These are phyloP conservation scores for Epichloe sylvatica DNA, from an alignment of 2,329 filamentous ascomycete species.

Conservation along the genomic window DNA sequence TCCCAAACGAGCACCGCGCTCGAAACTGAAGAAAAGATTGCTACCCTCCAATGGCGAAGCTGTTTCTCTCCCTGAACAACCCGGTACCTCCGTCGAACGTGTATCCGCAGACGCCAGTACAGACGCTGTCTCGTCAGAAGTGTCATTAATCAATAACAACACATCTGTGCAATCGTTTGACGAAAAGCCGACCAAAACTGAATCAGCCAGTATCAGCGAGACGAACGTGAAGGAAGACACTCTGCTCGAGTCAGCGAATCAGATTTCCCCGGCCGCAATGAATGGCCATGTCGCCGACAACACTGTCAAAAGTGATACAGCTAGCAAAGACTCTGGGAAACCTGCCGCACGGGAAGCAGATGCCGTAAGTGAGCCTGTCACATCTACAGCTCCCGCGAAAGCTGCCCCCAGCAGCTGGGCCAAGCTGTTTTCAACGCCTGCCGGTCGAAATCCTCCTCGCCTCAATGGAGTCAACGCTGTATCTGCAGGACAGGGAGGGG, in stretches of 20 bases:
- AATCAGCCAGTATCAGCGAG: not conserved
- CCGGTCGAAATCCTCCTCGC: conserved; percentile 9
- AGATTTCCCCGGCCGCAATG: not conserved
- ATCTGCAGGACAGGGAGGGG: conserved; percentile 14
- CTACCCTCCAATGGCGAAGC: conserved; percentile 22
- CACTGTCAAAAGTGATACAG: conserved; percentile 3
- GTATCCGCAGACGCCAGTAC: not conserved
- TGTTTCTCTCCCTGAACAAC: conserved; percentile 30
- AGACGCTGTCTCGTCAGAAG: not conserved
- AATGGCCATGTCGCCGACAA: not conserved
- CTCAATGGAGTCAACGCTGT: conserved; percentile 15
- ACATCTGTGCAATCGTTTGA: not conserved
- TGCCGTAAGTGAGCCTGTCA: conserved; percentile 6
- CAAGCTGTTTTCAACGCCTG: conserved; percentile 24
- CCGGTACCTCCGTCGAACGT: conserved; percentile 18
- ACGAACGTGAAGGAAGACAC: not conserved
- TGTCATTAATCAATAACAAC: conserved; percentile 2
- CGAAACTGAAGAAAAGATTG: conserved; percentile 29
- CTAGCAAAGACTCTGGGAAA: conserved; percentile 14
- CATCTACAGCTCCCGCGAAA: conserved; percentile 13
- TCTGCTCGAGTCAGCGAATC: not conserved
- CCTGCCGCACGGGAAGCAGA: conserved; percentile 9
- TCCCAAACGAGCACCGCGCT: conserved; percentile 25
- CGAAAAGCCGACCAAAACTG: not conserved
- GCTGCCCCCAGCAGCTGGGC: conserved; percentile 26